phyloP scores from a whole-genome alignment of 2,329 filamentous ascomycete genomes.

The Coniochaeta prunicola region DNA sequence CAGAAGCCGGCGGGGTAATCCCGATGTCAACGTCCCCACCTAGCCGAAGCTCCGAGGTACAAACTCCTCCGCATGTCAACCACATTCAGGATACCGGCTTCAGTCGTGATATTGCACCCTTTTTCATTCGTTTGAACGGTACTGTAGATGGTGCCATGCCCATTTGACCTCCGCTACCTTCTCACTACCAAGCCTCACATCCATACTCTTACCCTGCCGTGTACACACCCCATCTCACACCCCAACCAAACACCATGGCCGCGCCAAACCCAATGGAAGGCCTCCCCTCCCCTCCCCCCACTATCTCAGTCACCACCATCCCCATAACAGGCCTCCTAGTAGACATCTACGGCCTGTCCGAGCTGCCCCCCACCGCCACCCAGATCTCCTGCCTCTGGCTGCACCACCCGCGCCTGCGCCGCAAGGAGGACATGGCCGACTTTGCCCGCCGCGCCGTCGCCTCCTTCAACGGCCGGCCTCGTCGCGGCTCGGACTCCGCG shows the following conservation, averaged over 20 bases:
- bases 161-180: background rate
- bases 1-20: background rate
- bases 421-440: slow-evolving; percentile 65
- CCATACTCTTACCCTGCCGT: background rate
- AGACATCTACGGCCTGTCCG: slow-evolving; percentile 73
- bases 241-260: slow-evolving; percentile 5
- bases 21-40: background rate
- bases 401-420: slow-evolving; percentile 70
- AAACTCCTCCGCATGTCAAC: background rate
- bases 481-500: no score
- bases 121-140: background rate
- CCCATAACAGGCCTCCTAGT: slow-evolving; percentile 72
- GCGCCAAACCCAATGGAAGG: slow-evolving; percentile 2
- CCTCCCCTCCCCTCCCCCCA: slow-evolving; percentile 23
- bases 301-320: slow-evolving; percentile 57
- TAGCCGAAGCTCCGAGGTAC: background rate
- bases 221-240: no score
- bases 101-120: no score
- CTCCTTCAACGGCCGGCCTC: slow-evolving; percentile 54
- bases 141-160: background rate
- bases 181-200: background rate
- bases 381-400: slow-evolving; percentile 81
- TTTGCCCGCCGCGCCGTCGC: slow-evolving; percentile 62
- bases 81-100: background rate
- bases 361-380: slow-evolving; percentile 48